A percentile compares a stretch with the other conserved stretches of the same genome.
These are phyloP conservation scores for Microdochium nivale DNA, from an alignment of 2,329 filamentous ascomycete genomes.

Conservation along the genomic window DNA sequence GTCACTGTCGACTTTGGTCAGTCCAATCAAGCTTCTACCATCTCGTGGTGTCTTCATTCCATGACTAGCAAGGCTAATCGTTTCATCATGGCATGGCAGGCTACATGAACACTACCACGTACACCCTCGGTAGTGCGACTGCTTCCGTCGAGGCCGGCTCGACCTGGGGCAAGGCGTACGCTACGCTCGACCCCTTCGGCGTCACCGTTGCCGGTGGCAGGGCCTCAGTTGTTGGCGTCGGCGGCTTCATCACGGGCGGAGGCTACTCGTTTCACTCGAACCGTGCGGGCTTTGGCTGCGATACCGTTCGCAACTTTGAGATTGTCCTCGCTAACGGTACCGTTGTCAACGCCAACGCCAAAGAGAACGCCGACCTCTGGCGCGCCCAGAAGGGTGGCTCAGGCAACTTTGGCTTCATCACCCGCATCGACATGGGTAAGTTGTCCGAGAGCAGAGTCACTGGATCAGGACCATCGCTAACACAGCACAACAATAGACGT, in stretches of 20 bases:
- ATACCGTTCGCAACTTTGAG: constrained; percentile 9
- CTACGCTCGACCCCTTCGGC: constrained; percentile 7
- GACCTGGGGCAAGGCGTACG: constrained; percentile 14
- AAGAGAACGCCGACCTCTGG: constrained; percentile 26
- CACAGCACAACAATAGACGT: background rate
- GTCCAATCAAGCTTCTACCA: background rate
- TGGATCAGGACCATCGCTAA: background rate
- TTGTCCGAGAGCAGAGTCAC: background rate
- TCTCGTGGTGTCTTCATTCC: no score
- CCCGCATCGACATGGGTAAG: constrained; percentile 1
- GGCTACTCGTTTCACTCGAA: constrained; percentile 12
- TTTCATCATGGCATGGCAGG: background rate
- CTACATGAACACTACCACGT: constrained; percentile 18
- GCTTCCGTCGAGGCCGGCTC: constrained; percentile 20
- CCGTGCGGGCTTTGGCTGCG: constrained; percentile 30
- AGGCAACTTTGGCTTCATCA: constrained; percentile 3
- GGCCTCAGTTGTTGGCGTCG: constrained; percentile 14
- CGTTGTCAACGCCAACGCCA: constrained; percentile 23
- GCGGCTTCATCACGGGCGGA: constrained; percentile 15
- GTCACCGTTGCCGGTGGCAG: constrained; percentile 14
- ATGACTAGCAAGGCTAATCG: background rate
- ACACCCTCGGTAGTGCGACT: constrained; percentile 15
- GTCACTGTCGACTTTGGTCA: constrained; percentile 7
- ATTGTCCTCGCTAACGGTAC: constrained; percentile 25
- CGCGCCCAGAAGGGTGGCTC: constrained; percentile 3